Evolutionary conservation across 352 stramenopile genomes (phyloP), one percentile per base, ranked within the genome.

Genomic region (Globisporangium polare): DNA sequence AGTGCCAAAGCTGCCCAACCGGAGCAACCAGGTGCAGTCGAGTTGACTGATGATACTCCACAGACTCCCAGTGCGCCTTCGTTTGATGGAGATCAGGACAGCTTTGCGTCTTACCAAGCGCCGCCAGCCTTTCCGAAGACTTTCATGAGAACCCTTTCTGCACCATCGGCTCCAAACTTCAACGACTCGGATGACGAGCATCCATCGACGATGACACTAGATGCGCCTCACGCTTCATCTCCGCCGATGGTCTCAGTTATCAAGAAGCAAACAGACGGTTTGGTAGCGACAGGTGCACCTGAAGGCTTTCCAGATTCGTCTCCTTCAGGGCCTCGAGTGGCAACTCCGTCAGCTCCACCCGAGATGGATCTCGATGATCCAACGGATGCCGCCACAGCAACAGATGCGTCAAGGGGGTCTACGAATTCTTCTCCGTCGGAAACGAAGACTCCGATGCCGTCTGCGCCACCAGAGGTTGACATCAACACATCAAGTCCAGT

Each of bases 111-210:
- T n/a, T 47, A 31, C 26, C 7, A 7, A n/a, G 42, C 53, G 10
- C 33, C 65, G 15, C 64, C 60, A 3, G 37, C 49, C 22, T 17
- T 20, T 8, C 1, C 22, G 3, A 35, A 31, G 0, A 35, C 26
- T 0, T 18, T 18, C 10, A 20, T 53, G n/a, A 5, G 31, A 29
- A 39, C 10, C n/a, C 17, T n/a, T 39, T 65, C 60, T 15, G 50
- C 61, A 26, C 74, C 74, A 7, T 83, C 74, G 1, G 74, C 74
- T 26, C 74, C 74, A 29, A 72, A 47, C 27, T 80, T 83, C 45
- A 62, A 72, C 42, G 69, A 78, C 52, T 80, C 72, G 12, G 74
- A 78, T 51, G 72, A 78, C 7, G 72, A 83, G 43, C n/a, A 45
- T 24, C 18, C 46, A 49, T 53, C 31, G 39, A 12, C 24, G 45